phyloP scores from a whole-genome alignment of 768 basidiomycete genomes.

The Lentinula aciculospora region DNA sequence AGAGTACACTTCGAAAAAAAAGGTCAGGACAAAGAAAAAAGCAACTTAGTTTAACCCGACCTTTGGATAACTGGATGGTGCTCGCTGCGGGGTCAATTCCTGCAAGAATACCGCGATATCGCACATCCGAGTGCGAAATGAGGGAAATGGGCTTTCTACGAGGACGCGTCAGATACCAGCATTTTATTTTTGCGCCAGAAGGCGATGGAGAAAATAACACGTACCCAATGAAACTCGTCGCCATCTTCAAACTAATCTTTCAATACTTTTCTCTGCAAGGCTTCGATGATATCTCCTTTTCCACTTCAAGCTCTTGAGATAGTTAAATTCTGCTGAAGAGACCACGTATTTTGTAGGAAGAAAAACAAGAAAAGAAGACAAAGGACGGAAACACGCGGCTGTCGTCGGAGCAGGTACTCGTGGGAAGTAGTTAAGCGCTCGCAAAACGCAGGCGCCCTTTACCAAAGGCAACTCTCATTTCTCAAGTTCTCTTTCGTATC shows the following conservation, averaged over 20 bases:
- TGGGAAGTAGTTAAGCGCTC: background rate
- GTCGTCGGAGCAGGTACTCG: background rate
- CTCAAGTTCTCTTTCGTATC: too few species aligned
- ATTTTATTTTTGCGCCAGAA: background rate
- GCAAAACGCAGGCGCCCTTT: too few species aligned
- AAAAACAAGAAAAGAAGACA: background rate
- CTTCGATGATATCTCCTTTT: background rate
- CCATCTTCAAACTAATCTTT: constrained; percentile 33
- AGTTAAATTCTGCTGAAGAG: background rate
- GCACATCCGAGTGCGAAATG: constrained; percentile 87
- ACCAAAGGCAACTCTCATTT: too few species aligned
- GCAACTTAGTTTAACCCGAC: constrained; percentile 28
- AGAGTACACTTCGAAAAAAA: constrained; percentile 52
- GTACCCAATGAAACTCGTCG: constrained; percentile 73
- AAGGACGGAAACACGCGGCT: background rate
- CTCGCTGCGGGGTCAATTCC: constrained; percentile 83
- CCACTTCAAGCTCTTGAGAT: too few species aligned
- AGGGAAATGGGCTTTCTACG: constrained; percentile 82
- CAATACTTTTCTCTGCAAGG: background rate
- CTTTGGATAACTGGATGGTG: constrained; percentile 86
- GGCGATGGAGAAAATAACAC: constrained; percentile 11
- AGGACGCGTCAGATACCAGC: background rate
- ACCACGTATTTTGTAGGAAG: background rate
- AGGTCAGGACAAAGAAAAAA: constrained; percentile 4
- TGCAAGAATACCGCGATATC: constrained; percentile 82